These are phyloP conservation scores for Cutaneotrichosporon curvatum DNA, from an alignment of 1,284 basidiomycete species.

Conservation along the genomic window DNA sequence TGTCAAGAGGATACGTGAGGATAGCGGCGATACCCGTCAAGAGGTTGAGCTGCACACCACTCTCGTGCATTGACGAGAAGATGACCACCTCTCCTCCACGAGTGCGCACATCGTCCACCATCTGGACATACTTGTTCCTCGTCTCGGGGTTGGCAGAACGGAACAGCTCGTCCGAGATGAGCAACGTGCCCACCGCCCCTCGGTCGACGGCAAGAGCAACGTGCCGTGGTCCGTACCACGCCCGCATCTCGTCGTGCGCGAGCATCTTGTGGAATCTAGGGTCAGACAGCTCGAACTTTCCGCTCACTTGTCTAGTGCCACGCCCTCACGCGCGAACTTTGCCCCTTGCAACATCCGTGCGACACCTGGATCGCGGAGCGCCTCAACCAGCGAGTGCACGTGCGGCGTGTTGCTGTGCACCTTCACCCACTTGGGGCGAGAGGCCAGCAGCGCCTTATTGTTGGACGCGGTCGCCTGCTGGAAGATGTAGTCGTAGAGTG, in stretches of 20 bases:
- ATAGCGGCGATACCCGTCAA: conserved; percentile 93
- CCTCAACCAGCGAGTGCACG: conserved; percentile 91
- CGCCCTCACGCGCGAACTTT: conserved; percentile 92
- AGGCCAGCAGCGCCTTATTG: conserved; percentile 73
- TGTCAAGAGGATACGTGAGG: conserved; percentile 88
- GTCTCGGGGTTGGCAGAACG: conserved; percentile 68
- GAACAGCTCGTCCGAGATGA: conserved; percentile 94
- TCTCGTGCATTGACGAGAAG: conserved; percentile 99
- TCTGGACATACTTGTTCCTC: conserved; percentile 74
- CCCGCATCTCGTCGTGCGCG: conserved; percentile 84
- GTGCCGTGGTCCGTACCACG: conserved; percentile 97
- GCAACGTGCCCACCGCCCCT: conserved; percentile 85
- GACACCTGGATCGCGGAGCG: conserved; percentile 88
- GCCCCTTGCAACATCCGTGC: conserved; percentile 70
- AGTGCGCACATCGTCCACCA: conserved; percentile 82
- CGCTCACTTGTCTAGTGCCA: conserved; percentile 74
- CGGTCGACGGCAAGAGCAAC: conserved; percentile 84
- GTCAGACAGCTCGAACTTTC: conserved; percentile 1
- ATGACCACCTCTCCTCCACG: conserved; percentile 90
- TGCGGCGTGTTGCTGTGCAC: conserved; percentile 90
- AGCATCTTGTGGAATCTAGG: conserved; percentile 93
- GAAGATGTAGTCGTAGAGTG: conserved; percentile 73
- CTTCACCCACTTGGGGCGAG: conserved; percentile 77
- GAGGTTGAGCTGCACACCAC: conserved; percentile 88
- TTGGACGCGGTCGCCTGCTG: conserved; percentile 69